Percentiles rank a stretch among this genome's conserved stretches.
Conservation (phyloP, 2,329 filamentous ascomycete genomes). For the Domatiomyces globalis region DNA sequence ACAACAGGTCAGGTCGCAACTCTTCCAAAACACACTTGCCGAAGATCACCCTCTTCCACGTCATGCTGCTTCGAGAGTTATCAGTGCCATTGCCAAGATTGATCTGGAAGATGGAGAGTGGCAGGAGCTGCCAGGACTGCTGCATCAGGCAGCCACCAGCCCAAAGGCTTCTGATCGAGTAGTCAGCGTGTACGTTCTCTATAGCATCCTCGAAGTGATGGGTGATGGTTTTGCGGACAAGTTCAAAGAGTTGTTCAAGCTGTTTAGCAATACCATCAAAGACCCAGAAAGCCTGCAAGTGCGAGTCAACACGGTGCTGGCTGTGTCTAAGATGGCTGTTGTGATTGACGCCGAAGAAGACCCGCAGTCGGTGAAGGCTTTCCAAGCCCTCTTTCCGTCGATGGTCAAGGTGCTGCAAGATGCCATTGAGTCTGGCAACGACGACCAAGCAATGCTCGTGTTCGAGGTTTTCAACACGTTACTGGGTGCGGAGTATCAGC, state of each 20-base stretch:
- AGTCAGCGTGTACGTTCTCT: slow-evolving; percentile 85
- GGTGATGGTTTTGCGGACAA: slow-evolving; percentile 74
- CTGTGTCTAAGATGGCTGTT: slow-evolving; percentile 74
- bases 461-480: slow-evolving; percentile 97
- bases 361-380: slow-evolving; percentile 52
- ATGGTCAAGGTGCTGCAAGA: slow-evolving; percentile 86
- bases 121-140: slow-evolving; percentile 62
- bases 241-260: slow-evolving; percentile 60
- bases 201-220: slow-evolving; percentile 76
- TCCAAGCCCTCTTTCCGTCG: slow-evolving; percentile 67
- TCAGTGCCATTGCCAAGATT: slow-evolving; percentile 70
- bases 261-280: slow-evolving; percentile 77
- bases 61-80: slow-evolving; percentile 75
- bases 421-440: slow-evolving; percentile 63
- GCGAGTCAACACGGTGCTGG: slow-evolving; percentile 84
- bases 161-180: slow-evolving; percentile 66
- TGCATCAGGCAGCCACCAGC: slow-evolving; percentile 67
- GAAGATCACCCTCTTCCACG: slow-evolving; percentile 64
- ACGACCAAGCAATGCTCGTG: slow-evolving; percentile 75
- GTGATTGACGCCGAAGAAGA: slow-evolving; percentile 81
- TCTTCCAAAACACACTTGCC: slow-evolving; percentile 69
- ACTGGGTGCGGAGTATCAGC: slow-evolving; percentile 71
- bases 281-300: slow-evolving; percentile 87
- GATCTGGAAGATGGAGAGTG: slow-evolving; percentile 82
- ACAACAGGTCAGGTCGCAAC: slow-evolving; percentile 61